phyloP scores from a whole-genome alignment of 306 rosid genomes.

The Cucumis melo region DNA sequence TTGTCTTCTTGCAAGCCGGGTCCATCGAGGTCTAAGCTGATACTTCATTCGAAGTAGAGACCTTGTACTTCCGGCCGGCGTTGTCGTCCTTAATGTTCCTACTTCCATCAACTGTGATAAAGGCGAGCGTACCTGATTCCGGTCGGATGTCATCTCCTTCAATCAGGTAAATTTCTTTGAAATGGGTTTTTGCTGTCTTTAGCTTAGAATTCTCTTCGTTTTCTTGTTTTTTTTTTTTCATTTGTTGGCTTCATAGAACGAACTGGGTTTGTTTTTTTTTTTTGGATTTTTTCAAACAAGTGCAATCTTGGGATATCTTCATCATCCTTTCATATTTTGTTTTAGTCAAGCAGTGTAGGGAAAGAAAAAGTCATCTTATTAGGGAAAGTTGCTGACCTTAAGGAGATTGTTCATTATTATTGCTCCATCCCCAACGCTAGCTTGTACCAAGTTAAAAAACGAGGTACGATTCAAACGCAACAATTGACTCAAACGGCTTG shows the following conservation, averaged over 20 bases:
- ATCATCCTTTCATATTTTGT: too few relatives aligned
- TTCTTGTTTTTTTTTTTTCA: too few relatives aligned
- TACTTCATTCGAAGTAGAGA: constrained; percentile 32
- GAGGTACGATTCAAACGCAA: too few relatives aligned
- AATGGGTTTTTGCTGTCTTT: background rate
- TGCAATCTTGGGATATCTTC: too few relatives aligned
- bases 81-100: constrained; percentile 36
- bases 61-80: constrained; percentile 53
- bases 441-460: too few relatives aligned
- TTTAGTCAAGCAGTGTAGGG: too few relatives aligned
- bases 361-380: too few relatives aligned
- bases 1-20: constrained; percentile 32
- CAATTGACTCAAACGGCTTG: too few relatives aligned
- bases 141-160: constrained; percentile 61
- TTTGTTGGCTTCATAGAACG: background rate
- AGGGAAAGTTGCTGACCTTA: too few relatives aligned
- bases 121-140: constrained; percentile 73
- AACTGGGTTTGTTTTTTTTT: background rate
- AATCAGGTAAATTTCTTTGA: constrained; percentile 26
- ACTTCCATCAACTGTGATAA: constrained; percentile 65
- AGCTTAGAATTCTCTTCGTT: background rate
- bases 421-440: too few relatives aligned
- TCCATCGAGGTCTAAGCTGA: constrained; percentile 26
- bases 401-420: too few relatives aligned
- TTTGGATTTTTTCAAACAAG: too few relatives aligned